A percentile compares a stretch with the other conserved stretches of the same genome.
phyloP scores from a whole-genome alignment of 2,329 filamentous ascomycete genomes.

The Calonectria crousiana region DNA sequence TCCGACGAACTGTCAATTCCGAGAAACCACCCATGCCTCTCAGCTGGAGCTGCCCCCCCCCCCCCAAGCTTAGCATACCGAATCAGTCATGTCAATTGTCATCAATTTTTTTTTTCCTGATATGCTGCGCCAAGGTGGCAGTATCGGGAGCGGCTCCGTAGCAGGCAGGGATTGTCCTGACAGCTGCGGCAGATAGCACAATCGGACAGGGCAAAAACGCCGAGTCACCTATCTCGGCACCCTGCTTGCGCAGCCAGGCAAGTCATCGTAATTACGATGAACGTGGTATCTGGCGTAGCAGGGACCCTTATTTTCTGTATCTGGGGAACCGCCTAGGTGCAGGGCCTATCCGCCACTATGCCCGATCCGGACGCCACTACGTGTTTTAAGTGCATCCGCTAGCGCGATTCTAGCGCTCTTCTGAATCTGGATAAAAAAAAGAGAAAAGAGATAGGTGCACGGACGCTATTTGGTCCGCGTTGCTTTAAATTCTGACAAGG shows the following conservation, averaged over 20 bases:
- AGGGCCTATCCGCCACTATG: neutral
- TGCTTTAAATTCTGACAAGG: neutral
- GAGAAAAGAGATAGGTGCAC: constrained; percentile 22
- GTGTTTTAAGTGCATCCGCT: neutral
- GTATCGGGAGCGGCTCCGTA: neutral
- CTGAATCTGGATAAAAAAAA: constrained; percentile 22
- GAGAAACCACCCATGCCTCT: neutral
- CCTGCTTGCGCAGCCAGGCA: neutral
- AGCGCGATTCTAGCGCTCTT: constrained; percentile 10
- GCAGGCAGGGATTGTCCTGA: neutral
- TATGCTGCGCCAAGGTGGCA: neutral
- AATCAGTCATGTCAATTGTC: neutral
- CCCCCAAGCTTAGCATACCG: neutral
- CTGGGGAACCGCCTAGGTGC: neutral
- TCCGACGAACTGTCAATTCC: constrained; percentile 9
- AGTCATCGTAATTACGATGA: constrained; percentile 2
- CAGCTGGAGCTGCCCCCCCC: too few relatives aligned
- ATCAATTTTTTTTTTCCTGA: neutral
- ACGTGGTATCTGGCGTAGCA: neutral
- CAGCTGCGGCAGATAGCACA: neutral
- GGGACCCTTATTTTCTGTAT: constrained; percentile 4
- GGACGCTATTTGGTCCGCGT: neutral
- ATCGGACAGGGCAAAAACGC: neutral
- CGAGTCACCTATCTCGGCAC: constrained; percentile 19
- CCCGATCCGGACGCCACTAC: neutral